Percentiles rank a stretch among this genome's conserved stretches.
phyloP scores from a whole-genome alignment of 169 alveolate species.

The Eimeria acervulina region DNA sequence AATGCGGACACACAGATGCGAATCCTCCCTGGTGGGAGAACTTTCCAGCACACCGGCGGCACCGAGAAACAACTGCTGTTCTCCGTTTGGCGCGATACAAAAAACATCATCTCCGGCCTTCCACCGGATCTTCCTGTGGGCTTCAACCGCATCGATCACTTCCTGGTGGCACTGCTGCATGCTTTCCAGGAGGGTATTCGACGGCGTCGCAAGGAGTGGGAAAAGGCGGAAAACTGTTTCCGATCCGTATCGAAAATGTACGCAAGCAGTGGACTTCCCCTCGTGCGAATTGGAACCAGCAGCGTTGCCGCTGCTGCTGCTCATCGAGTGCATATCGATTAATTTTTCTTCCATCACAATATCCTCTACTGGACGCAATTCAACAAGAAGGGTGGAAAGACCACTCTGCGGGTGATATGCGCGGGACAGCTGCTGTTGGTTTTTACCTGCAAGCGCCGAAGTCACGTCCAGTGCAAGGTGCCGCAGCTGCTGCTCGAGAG shows the following conservation, averaged over 20 bases:
- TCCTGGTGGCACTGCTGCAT: constrained; percentile 56
- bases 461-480: constrained; percentile 59
- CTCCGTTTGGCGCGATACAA: not conserved
- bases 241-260: constrained; percentile 27
- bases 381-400: constrained; percentile 56
- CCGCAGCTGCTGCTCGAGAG: constrained; percentile 49
- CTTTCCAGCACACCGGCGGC: constrained; percentile 33
- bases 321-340: not conserved
- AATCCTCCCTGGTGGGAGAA: not conserved
- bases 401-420: constrained; percentile 1
- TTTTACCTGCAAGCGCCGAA: constrained; percentile 24
- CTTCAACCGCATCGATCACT: constrained; percentile 65
- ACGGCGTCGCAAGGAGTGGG: constrained; percentile 60
- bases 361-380: constrained; percentile 61
- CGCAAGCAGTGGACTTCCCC: constrained; percentile 38
- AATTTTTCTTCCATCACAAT: constrained; percentile 39
- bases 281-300: not conserved
- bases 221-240: constrained; percentile 73
- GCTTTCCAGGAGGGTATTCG: constrained; percentile 26
- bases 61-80: not conserved
- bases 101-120: constrained; percentile 53
- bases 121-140: constrained; percentile 28
- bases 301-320: constrained; percentile 1
- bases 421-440: constrained; percentile 10
- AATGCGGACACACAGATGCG: constrained; percentile 29